These are phyloP conservation scores for Barnettozyma botsteinii DNA, from an alignment of 805 yeast genomes.

Conservation along the genomic window DNA sequence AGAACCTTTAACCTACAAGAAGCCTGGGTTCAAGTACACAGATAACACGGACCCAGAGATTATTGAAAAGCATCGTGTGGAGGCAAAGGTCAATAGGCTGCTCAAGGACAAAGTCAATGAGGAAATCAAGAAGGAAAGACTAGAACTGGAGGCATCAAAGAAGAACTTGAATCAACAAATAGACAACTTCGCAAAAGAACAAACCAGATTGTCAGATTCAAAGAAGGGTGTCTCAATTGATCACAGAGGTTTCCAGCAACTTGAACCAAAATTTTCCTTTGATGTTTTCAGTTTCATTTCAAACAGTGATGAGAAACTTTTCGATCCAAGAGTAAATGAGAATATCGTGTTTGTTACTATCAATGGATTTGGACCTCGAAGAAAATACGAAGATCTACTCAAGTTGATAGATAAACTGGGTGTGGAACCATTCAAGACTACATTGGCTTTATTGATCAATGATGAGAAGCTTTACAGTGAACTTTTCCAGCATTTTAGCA, in stretches of 20 bases:
- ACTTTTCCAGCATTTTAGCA: slow-evolving; percentile 9
- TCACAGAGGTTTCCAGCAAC: no score
- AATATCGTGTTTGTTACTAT: slow-evolving; percentile 14
- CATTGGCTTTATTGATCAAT: slow-evolving; percentile 16
- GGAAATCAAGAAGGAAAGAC: slow-evolving; percentile 11
- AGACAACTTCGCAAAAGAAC: slow-evolving; percentile 10
- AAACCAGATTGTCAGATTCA: no score
- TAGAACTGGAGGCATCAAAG: slow-evolving; percentile 5
- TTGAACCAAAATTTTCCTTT: no score
- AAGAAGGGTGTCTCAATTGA: no score
- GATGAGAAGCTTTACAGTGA: slow-evolving; percentile 6
- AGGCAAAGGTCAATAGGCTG: slow-evolving; percentile 2
- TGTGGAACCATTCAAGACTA: slow-evolving; percentile 10
- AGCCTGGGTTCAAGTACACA: background rate
- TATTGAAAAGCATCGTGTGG: slow-evolving; percentile 4
- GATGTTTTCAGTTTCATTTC: no score
- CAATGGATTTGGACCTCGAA: slow-evolving; percentile 10
- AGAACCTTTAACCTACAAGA: no score
- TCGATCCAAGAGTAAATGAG: no score
- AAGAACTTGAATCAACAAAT: slow-evolving; percentile 5
- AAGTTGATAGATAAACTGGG: slow-evolving; percentile 7
- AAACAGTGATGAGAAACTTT: no score
- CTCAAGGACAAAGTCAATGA: slow-evolving; percentile 5
- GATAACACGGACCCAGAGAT: slow-evolving; percentile 6
- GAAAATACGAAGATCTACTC: slow-evolving; percentile 15